Evolutionary conservation across 2,329 filamentous ascomycete species (phyloP).

Genomic region (Grosmannia clavigera): DNA sequence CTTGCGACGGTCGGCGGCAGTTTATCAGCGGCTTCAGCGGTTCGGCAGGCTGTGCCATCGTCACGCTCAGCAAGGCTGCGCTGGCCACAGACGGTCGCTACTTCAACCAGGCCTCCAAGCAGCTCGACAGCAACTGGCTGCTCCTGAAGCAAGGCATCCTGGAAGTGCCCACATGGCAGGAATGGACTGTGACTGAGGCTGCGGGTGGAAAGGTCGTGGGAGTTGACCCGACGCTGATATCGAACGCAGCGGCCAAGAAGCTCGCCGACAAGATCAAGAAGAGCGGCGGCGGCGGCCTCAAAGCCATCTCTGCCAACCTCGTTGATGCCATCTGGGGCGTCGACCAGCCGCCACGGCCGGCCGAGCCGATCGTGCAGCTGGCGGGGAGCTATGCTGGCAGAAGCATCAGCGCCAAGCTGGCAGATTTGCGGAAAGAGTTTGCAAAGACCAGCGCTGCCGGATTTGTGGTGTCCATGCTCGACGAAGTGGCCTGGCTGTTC

Average conservation of each 20-base stretch:
- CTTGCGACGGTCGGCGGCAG: conserved; percentile 82
- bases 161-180: conserved; percentile 93
- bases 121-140: conserved; percentile 84
- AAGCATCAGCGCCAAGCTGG: conserved; percentile 67
- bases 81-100: conserved; percentile 93
- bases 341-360: conserved; percentile 60
- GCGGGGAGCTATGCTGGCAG: conserved; percentile 68
- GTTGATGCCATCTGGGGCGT: conserved; percentile 83
- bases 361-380: conserved; percentile 62
- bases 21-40: conserved; percentile 92
- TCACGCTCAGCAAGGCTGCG: conserved; percentile 76
- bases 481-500: conserved; percentile 98
- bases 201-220: conserved; percentile 77
- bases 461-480: conserved; percentile 86
- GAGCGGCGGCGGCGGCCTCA: conserved; percentile 64
- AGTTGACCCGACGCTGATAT: conserved; percentile 80
- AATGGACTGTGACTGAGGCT: conserved; percentile 85
- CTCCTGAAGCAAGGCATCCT: conserved; percentile 87
- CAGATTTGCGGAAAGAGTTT: conserved; percentile 78
- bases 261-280: conserved; percentile 78
- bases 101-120: conserved; percentile 89
- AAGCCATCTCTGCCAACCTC: conserved; percentile 68
- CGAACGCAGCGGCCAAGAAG: conserved; percentile 50
- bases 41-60: conserved; percentile 83
- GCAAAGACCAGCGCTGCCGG: conserved; percentile 80